Evolutionary conservation across 768 basidiomycete species (phyloP), one percentile per base, ranked within the genome.

Genomic region (Imleria badia): DNA sequence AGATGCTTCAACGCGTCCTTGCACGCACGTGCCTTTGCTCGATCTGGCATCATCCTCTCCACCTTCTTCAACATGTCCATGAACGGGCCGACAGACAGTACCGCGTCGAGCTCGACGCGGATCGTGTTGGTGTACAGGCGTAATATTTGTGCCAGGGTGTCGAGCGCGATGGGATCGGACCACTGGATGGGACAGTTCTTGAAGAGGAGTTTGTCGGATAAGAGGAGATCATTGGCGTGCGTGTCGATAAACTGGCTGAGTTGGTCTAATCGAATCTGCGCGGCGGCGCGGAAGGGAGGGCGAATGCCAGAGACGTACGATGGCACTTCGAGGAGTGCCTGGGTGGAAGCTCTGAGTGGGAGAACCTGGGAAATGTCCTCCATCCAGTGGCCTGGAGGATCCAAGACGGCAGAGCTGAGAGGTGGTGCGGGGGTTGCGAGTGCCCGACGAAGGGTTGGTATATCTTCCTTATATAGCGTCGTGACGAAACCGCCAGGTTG

Each of bases 401-500:
- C 67, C 30, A 93, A 54, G 30, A 79, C 71, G 1, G 86, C 91
- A 44, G 73, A 74, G 3, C 64, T 61, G 4, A 94, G 76, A 11
- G 82, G 71, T 4, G 73, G 71, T 19, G 82, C 74, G 0, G 83
- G 77, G 0, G 76, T 60, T 2, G 70, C 72, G 33, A 98, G 74
- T 5, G 88, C 82, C 5, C 75, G 60, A 22, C 70, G 68, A 11
- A 98, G 74, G 53, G 80, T 71, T 0, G 78, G 76, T 12, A 97
- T 76, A 66, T 94, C 91, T 2, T 73, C 65, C 3, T 73, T 66
- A 40, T 76, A 67, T n/a, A 96, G 66, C 0, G 93, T 89, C 0
- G 94, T 94, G 9, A 85, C 87, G 31, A 79, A 76, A 22, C 95
- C 94, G 8, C 79, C 81, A 1, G 79, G 68, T 52, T 60, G 62